Evolutionary conservation across 768 basidiomycete species (phyloP).

Genomic region (Mrakia hoshinonis): DNA sequence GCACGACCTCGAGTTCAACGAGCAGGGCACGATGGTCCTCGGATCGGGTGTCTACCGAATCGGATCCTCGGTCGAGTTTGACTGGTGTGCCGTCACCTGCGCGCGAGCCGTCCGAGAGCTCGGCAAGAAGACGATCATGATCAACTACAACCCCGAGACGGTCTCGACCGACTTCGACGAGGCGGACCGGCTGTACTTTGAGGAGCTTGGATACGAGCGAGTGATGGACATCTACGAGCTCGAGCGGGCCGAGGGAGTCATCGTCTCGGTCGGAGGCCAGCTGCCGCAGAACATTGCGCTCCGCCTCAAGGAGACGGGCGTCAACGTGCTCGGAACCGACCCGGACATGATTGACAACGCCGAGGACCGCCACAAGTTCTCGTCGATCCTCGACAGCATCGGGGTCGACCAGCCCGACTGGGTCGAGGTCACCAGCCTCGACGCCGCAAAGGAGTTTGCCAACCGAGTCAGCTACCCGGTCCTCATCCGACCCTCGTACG

Average conservation of each 20-base stretch:
- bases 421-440: conserved; percentile 79
- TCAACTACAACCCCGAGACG: conserved; percentile 99
- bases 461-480: conserved; percentile 86
- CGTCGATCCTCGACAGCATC: conserved; percentile 83
- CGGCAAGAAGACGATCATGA: conserved; percentile 93
- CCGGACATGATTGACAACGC: conserved; percentile 91
- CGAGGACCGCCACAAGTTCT: conserved; percentile 99
- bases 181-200: conserved; percentile 97
- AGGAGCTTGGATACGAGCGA: conserved; percentile 92
- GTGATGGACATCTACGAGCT: conserved; percentile 99
- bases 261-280: conserved; percentile 98
- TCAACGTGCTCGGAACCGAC: conserved; percentile 92
- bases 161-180: conserved; percentile 99
- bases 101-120: conserved; percentile 82
- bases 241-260: conserved; percentile 81
- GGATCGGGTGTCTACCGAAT: conserved; percentile 98
- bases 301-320: conserved; percentile 76
- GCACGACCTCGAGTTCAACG: conserved; percentile 91
- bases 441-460: conserved; percentile 86
- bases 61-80: conserved; percentile 96
- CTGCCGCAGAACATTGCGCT: conserved; percentile 98
- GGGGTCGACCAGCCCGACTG: conserved; percentile 96
- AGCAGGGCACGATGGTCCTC: conserved; percentile 98
- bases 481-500: conserved; percentile 95
- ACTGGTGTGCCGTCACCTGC: conserved; percentile 99